A percentile compares a stretch with the other conserved stretches of the same genome.
phyloP scores from a whole-genome alignment of 2,329 filamentous ascomycete species.

The Penicillium digitatum region DNA sequence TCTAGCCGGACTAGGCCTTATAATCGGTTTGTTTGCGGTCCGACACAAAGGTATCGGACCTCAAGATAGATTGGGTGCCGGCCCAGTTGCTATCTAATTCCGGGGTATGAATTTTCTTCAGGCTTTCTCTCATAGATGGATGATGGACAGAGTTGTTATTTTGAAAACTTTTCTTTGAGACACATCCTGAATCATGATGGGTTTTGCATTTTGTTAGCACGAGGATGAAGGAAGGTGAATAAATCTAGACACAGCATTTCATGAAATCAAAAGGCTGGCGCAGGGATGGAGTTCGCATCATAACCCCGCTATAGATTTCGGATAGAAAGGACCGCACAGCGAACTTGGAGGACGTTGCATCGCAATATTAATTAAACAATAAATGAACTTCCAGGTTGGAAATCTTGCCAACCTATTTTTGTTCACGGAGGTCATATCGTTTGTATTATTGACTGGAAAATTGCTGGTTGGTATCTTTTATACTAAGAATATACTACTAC shows the following conservation, averaged over 20 bases:
- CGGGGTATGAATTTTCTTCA: not conserved
- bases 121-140: not conserved
- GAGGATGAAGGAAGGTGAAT: no score
- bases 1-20: conserved; percentile 37
- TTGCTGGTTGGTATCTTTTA: conserved; percentile 31
- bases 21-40: conserved; percentile 18
- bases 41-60: conserved; percentile 21
- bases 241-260: not conserved
- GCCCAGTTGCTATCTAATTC: conserved; percentile 16
- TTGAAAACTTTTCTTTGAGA: not conserved
- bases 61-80: conserved; percentile 17
- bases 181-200: not conserved
- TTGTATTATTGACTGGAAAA: conserved; percentile 36
- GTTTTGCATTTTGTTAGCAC: not conserved
- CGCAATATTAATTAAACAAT: not conserved
- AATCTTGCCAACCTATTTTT: conserved; percentile 21
- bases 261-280: not conserved
- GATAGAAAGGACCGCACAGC: not conserved
- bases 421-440: conserved; percentile 40
- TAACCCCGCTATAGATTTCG: not conserved
- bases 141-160: not conserved
- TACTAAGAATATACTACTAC: conserved; percentile 38
- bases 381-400: not conserved
- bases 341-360: not conserved
- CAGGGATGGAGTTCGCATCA: not conserved